These are phyloP conservation scores for Stipa capillata DNA, from an alignment of 176 grass and related monocot genomes.

Conservation along the genomic window DNA sequence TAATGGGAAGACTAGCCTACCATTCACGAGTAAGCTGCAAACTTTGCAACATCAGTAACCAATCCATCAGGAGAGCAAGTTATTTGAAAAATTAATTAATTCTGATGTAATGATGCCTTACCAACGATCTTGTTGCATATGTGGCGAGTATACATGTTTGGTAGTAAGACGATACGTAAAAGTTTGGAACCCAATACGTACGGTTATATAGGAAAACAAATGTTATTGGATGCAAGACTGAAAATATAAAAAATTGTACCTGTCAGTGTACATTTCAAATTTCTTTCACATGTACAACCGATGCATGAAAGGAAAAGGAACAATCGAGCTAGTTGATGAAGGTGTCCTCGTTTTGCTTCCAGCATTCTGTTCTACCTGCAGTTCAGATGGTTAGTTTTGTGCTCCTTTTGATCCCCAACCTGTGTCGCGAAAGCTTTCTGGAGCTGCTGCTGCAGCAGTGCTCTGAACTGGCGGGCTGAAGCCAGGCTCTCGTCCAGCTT, in stretches of 20 bases:
- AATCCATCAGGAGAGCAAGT: neutral
- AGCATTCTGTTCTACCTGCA: neutral
- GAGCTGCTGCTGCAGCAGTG: conserved; percentile 66
- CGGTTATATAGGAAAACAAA: neutral
- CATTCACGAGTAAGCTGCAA: conserved; percentile 29
- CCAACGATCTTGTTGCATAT: conserved; percentile 1
- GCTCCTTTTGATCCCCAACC: conserved; percentile 22
- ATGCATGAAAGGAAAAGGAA: neutral
- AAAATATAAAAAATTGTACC: neutral
- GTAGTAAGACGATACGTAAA: neutral
- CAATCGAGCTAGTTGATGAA: neutral
- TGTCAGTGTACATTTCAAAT: neutral
- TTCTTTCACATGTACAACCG: neutral
- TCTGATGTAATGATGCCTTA: neutral
- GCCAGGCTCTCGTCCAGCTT: conserved; percentile 55
- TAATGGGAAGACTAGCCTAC: conserved; percentile 27
- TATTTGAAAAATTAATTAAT: neutral
- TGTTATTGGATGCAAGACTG: neutral
- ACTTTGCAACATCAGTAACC: neutral
- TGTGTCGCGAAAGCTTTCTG: conserved; percentile 50
- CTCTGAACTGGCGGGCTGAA: conserved; percentile 42
- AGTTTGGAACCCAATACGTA: neutral
- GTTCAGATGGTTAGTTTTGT: conserved; percentile 3
- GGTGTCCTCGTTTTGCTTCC: neutral
- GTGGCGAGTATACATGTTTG: neutral